Conservation (phyloP, 441 rosid genomes). For the Jatropha multifida region DNA sequence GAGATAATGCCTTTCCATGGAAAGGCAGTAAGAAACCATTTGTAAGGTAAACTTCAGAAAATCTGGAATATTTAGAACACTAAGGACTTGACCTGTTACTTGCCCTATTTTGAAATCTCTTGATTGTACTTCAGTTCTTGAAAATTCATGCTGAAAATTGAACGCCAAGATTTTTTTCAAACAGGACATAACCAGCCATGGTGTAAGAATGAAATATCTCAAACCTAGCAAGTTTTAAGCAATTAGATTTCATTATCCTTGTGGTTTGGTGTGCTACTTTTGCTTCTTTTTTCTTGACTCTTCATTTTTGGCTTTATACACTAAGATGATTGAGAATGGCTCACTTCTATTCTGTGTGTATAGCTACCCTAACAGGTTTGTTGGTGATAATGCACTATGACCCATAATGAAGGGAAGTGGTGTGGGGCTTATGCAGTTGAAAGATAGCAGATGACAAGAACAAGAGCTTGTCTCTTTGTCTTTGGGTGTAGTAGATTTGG, state of each 20-base stretch:
- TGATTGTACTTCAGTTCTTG: background rate
- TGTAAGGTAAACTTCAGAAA: too few species aligned
- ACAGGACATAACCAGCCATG: background rate
- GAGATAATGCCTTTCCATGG: too few species aligned
- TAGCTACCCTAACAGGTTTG: background rate
- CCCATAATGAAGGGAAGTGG: background rate
- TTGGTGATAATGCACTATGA: background rate
- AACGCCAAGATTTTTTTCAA: background rate
- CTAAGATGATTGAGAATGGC: background rate
- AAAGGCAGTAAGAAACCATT: too few species aligned
- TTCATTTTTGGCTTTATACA: background rate
- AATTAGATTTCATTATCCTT: background rate
- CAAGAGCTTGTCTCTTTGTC: background rate
- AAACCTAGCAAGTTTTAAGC: background rate
- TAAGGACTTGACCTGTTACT: too few species aligned
- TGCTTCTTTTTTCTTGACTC: background rate
- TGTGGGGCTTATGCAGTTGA: background rate
- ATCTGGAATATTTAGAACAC: too few species aligned
- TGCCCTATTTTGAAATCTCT: too few species aligned
- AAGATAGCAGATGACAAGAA: background rate
- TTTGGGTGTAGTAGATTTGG: background rate
- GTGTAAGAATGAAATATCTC: background rate
- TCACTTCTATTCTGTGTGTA: background rate
- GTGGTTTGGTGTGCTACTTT: background rate
- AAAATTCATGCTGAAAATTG: background rate